phyloP scores from a whole-genome alignment of 1,284 basidiomycete species.

The Fomitopsis palustris region DNA sequence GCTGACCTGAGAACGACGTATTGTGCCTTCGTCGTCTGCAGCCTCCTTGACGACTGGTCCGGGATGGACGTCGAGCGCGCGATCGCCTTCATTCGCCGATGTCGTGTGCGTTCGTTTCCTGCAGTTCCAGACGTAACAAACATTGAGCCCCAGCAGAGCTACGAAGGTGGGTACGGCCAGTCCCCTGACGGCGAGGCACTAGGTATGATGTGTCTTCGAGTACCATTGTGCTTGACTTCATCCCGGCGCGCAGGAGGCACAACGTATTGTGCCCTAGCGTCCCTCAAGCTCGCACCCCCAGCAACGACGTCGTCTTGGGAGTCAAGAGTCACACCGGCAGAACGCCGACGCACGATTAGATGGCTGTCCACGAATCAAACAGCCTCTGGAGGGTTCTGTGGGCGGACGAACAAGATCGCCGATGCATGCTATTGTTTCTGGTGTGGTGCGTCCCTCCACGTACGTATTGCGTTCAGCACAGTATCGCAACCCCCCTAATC shows the following conservation, averaged over 20 bases:
- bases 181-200: slow-evolving; percentile 81
- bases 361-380: slow-evolving; percentile 79
- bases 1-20: slow-evolving; percentile 84
- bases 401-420: slow-evolving; percentile 80
- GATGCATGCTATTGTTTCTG: slow-evolving; percentile 97
- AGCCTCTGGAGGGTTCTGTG: slow-evolving; percentile 73
- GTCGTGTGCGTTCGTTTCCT: slow-evolving; percentile 57
- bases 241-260: slow-evolving; percentile 68
- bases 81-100: slow-evolving; percentile 59
- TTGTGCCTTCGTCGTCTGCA: slow-evolving; percentile 82
- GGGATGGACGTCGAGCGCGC: slow-evolving; percentile 64
- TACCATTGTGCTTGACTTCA: neutral
- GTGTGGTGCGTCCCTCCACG: slow-evolving; percentile 79
- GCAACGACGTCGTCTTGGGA: slow-evolving; percentile 20
- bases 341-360: slow-evolving; percentile 54
- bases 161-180: slow-evolving; percentile 92
- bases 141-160: slow-evolving; percentile 52
- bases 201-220: slow-evolving; percentile 39
- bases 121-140: neutral
- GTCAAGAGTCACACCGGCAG: slow-evolving; percentile 33
- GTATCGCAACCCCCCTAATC: neutral
- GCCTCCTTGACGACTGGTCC: slow-evolving; percentile 76
- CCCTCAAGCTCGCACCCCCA: slow-evolving; percentile 53
- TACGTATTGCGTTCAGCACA: slow-evolving; percentile 31
- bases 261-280: slow-evolving; percentile 88